These are phyloP conservation scores for Viola odorata DNA, from an alignment of 345 rosid species.

Conservation along the genomic window DNA sequence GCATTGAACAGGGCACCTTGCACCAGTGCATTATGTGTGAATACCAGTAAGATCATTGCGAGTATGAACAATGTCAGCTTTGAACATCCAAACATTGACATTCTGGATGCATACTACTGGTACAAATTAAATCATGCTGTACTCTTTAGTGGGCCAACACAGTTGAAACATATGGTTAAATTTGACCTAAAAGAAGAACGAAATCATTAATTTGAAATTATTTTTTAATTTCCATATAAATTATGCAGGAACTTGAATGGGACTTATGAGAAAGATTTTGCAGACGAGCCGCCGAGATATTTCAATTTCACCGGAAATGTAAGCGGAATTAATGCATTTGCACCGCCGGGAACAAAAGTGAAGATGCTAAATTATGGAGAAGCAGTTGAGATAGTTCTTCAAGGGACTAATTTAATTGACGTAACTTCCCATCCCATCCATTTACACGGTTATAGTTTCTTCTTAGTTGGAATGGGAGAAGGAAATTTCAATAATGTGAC, in stretches of 20 bases:
- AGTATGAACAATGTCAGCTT: conserved; percentile 49
- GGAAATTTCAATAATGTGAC: conserved; percentile 31
- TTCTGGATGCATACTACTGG: conserved; percentile 44
- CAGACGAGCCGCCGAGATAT: conserved; percentile 10
- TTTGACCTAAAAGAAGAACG: too few species aligned
- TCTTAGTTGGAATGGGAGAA: conserved; percentile 31
- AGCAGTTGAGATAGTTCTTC: conserved; percentile 34
- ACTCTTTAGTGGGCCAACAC: too few species aligned
- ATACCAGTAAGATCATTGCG: conserved; percentile 18
- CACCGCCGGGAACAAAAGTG: conserved; percentile 25
- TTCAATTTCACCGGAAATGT: conserved; percentile 34
- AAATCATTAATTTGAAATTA: not conserved
- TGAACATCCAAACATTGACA: conserved; percentile 13
- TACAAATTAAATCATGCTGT: too few species aligned
- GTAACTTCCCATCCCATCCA: conserved; percentile 40
- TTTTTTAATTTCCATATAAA: not conserved
- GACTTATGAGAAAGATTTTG: conserved; percentile 19
- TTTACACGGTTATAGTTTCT: conserved; percentile 41
- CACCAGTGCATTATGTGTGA: not conserved
- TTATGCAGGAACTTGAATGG: conserved; percentile 15
- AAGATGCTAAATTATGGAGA: conserved; percentile 27
- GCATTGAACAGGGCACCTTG: conserved; percentile 24
- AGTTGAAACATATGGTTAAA: too few species aligned
- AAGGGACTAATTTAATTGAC: conserved; percentile 32
- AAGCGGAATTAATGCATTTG: not conserved